Percentiles rank a stretch among this genome's conserved stretches.
phyloP scores from a whole-genome alignment of 805 yeast species.

The Myxozyma geophila region DNA sequence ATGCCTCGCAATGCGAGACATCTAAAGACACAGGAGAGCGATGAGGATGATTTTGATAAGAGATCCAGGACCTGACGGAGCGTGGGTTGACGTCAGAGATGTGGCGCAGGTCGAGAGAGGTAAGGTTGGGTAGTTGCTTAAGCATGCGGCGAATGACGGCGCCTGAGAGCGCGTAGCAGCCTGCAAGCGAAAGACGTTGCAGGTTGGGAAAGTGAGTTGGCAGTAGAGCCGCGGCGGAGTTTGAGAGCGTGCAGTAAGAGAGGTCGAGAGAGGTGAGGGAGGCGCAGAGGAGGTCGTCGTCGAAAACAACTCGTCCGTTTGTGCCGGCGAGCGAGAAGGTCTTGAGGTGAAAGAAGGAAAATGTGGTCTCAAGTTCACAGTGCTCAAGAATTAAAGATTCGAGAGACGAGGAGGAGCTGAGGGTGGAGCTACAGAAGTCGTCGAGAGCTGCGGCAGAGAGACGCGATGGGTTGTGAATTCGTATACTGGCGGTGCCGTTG shows the following conservation, averaged over 20 bases:
- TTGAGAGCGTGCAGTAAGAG: not conserved
- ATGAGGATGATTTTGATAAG: too few species aligned
- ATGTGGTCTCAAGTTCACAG: not conserved
- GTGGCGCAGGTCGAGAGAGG: constrained; percentile 1
- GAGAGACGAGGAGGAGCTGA: not conserved
- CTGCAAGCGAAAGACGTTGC: constrained; percentile 10
- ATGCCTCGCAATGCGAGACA: constrained; percentile 1
- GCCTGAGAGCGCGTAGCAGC: constrained; percentile 9
- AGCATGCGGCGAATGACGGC: constrained; percentile 1
- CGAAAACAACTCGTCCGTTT: not conserved
- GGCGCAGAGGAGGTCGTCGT: not conserved
- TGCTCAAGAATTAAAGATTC: not conserved
- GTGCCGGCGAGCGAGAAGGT: not conserved
- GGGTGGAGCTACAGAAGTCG: not conserved
- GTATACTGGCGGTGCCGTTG: not conserved
- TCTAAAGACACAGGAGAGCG: constrained; percentile 4
- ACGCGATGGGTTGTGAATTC: not conserved
- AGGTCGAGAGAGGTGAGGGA: constrained; percentile 9
- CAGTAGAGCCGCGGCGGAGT: constrained; percentile 1
- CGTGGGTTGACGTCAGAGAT: not conserved
- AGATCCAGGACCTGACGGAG: not conserved
- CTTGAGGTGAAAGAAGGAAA: not conserved
- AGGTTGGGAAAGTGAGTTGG: constrained; percentile 10
- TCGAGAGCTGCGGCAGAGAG: not conserved
- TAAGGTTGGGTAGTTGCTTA: not conserved